Evolutionary conservation across 1,284 basidiomycete genomes (phyloP), one percentile per base, ranked within the genome.

Genomic region (Cryptococcus sp.): DNA sequence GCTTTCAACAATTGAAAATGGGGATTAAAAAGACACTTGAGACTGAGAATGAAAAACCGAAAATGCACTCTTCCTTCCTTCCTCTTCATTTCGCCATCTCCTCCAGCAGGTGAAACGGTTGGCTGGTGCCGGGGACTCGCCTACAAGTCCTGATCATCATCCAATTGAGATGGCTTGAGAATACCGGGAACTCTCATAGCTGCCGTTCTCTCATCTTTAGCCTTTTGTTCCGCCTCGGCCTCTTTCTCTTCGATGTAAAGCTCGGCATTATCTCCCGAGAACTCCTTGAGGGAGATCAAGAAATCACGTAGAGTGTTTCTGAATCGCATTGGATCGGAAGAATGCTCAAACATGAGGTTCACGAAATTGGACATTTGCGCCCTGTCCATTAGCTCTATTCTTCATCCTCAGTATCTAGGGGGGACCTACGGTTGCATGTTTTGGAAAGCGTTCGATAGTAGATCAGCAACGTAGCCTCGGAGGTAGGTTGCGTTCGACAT

Each of bases 161-260:
- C 74, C 54, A 96, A 73, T 76, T 93, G 89, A 62, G 86, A 87
- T 28, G 94, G 94, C 77, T 98, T 98, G 72, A 98, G 82, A 88
- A 98, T 91, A 50, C 96, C 96, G n/a, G 94, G 96, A 57, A 98
- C 91, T 61, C 88, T 84, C 80, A 90, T 88, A 18, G 93, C 93
- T 31, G 85, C 82, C 77, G 91, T 84, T 50, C 87, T 85, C 76
- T 97, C 92, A 55, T 85, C 86, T 56, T 85, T 83, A 0, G 84
- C 80, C 75, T 83, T 82, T 57, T 75, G 70, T 62, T 84, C 77
- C 52, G 80, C 79, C 74, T 96, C 93, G 4, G 84, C 83, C 74
- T 98, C 94, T 77, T 92, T 96, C 76, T 98, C 96, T 68, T 98
- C 96, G 54, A 91, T 78, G 78, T 82, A 98, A 37, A 98, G 80